Evolutionary conservation across 2,329 filamentous ascomycete genomes (phyloP), one percentile per base, ranked within the genome.

Genomic region (Colletotrichum sansevieriae): DNA sequence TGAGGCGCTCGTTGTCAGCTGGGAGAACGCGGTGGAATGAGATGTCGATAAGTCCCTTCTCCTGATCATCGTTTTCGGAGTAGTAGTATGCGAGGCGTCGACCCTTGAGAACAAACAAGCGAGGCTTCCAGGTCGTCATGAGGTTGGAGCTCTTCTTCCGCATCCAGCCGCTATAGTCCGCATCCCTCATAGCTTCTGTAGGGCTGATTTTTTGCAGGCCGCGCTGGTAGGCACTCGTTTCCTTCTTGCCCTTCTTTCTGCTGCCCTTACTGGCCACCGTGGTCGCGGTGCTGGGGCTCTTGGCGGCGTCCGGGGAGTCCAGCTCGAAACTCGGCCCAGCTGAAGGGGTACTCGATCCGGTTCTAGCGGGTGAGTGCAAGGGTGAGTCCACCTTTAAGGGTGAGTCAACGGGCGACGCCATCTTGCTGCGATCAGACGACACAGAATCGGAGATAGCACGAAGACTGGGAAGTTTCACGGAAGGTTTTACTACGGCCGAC

Each of bases 121-220:
- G 91, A 12, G 95, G 92, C 77, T 98, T 99, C 96, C 96, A 99
- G 2, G 95, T 97, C 2, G 94, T 94, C 91, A 99, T 97, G 39
- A 98, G 84, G 75, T 95, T 96, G 1, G 94, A 95, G 68, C 94
- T 97, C 80, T 97, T 95, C 86, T 99, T 99, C 85, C 96, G 98
- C 96, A 99, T 99, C 96, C 96, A 99, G 1, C 96, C 96, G 75
- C 91, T 95, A 78, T 97, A 98, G 76, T 99, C 95, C 63, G 94
- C 95, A 70, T 89, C 90, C 70, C 90, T 83, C 80, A 97, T 96
- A 70, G 95, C 94, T 76, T 97, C 93, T 63, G 90, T 85, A 0
- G 96, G 96, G 0, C 88, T 83, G 69, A 95, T 92, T 79, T 95
- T 94, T 73, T 92, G 87, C 46, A 98, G 82, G 0, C 96, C 96